Evolutionary conservation across 352 stramenopile species (phyloP), one percentile per base, ranked within the genome.

Genomic region (Phytophthora ohioensis): DNA sequence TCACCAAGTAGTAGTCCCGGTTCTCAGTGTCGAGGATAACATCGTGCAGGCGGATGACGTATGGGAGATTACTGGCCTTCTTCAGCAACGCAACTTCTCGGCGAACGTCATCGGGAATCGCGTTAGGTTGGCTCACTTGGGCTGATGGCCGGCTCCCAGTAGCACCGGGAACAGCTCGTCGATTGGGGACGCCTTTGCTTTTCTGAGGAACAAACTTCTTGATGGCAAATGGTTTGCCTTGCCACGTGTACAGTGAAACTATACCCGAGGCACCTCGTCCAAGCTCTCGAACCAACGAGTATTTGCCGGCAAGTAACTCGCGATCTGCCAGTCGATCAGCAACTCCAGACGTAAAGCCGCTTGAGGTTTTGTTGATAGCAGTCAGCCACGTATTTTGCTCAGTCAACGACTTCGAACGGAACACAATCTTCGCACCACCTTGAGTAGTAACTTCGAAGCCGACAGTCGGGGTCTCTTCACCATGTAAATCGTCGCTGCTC

Each of bases 31-130:
- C 85, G 5, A 94, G 64, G 57, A 96, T 92, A 31, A 97, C 85
- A 42, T 94, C 84, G 57, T 92, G 75, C 5, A 94, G 64, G 15
- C 80, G 67, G 30, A 94, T 88, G 12, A 94, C 81, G 54, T 84
- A 82, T 3, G 84, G 84, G 36, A 92, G 63, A 58, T 76, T 81
- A 54, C 80, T 92, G 8, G 79, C 84, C 64, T 94, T 92, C 69
- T 91, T 92, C 35, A 94, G 58, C 52, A 94, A 46, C n/a, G 82
- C 86, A 43, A 94, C 90, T 71, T 94, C 84, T 48, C 82, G 84
- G 10, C 84, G 76, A 7, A 92, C 74, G 8, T 91, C 80, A 11
- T 93, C 82, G 5, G 84, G 81, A 21, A 91, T 72, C 1, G 36
- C 51, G 21, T 67, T 57, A 1, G 54, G 32, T 5, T 70, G 51